Evolutionary conservation across 768 basidiomycete genomes (phyloP), one percentile per base, ranked within the genome.

Genomic region (Naganishia antarctica): DNA sequence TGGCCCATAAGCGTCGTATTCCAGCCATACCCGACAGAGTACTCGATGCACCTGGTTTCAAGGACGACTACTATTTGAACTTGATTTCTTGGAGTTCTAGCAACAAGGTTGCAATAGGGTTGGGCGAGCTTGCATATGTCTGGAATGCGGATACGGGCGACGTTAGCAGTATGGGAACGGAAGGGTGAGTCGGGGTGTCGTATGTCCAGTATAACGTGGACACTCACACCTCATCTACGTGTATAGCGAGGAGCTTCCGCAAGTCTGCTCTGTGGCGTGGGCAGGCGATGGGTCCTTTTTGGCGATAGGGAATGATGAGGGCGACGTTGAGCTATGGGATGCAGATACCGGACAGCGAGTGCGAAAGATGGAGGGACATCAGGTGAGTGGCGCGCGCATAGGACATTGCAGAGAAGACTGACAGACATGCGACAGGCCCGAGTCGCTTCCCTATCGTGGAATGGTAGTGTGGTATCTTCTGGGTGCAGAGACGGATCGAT

Each of bases 51-150:
- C 92, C 92, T 0, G 90, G 90, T 0, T 74, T 81, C 60, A 73
- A 78, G 47, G 91, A 98, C 69, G 96, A 99, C 77, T 99, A 94
- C 77, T 99, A 99, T 74, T 85, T 99, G 73, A 99, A 98, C 76
- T 81, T 99, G 59, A 76, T 97, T 58, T 83, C 87, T 18, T 99
- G 96, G 96, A 88, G 88, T 37, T 83, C 82, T 44, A 84, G 84
- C 69, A 97, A 98, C 76, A 80, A 86, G 28, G 85, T 99, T 12
- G 92, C 89, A 1, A 93, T 99, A 61, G 94, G 89, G 0, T 83
- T 99, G 12, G 89, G 86, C 47, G 85, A 88, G 45, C 83, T 83
- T 50, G 91, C 89, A 1, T 99, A 94, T 78, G 85, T 96, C 63
- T 99, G 94, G 94, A 87, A 84, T 68, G 94, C 93, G 1, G 90